Evolutionary conservation across 2,329 filamentous ascomycete genomes (phyloP), one percentile per base, ranked within the genome.

Genomic region (Thelonectria blattea): DNA sequence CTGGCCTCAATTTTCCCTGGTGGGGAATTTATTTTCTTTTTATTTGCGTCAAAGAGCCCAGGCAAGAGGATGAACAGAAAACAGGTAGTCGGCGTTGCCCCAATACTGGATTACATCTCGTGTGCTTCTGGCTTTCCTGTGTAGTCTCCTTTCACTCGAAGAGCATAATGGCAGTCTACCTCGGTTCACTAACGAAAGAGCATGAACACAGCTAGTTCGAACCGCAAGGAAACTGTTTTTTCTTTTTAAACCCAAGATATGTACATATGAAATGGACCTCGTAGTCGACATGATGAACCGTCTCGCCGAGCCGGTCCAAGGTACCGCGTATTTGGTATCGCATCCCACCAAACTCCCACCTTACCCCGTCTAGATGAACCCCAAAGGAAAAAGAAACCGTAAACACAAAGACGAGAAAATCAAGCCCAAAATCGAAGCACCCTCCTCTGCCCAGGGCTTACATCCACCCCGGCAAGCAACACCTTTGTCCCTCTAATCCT

Each of bases 401-500:
- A 60, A 30, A 3, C 22, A 24, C 5, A 7, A 9, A 30, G 27
- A 30, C 22, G n/a, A 43, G 46, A 57, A 30, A 55, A 47, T 59
- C 46, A 51, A 63, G 48, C 45, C 56, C 52, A 56, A n/a, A 56
- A 39, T 27, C 52, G 45, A 46, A 54, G 34, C 41, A 41, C 37
- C 32, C 27, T 37, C 49, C 42, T 37, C n/a, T 20, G 18, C 17
- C 32, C 46, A 24, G n/a, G n/a, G 20, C 37, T 51, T 49, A 42
- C 15, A 20, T 32, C 45, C n/a, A 15, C 32, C 48, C 47, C 42
- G 52, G 39, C 32, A 52, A 57, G 27, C 27, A 61, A 34, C 14
- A 48, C 42, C 53, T 34, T 15, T 3, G 11, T 14, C 18, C 43
- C 6, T 62, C 22, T 41, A 88, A 65, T 97, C 93, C 69, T 97